Percentiles rank a stretch among this genome's conserved stretches.
phyloP scores from a whole-genome alignment of 2,329 filamentous ascomycete genomes.

The Fusarium domesticum region DNA sequence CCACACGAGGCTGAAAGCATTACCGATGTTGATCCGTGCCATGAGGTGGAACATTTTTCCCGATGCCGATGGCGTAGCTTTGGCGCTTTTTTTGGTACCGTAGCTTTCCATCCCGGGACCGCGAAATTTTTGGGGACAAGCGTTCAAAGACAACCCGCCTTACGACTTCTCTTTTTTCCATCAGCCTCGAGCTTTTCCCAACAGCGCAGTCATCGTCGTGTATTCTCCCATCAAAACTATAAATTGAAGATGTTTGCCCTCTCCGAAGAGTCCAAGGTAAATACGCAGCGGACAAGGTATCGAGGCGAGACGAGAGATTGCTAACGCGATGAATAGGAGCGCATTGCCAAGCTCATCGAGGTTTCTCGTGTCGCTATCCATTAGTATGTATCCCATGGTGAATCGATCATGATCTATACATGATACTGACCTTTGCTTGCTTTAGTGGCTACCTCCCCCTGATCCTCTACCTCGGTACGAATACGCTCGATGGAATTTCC shows the following conservation, averaged over 20 bases:
- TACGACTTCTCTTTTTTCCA: slow-evolving; percentile 13
- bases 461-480: slow-evolving; percentile 89
- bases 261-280: slow-evolving; percentile 97
- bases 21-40: slow-evolving; percentile 33
- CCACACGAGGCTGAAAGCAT: slow-evolving; percentile 13
- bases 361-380: slow-evolving; percentile 90
- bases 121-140: slow-evolving; percentile 27
- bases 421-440: slow-evolving; percentile 35
- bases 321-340: slow-evolving; percentile 63
- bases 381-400: slow-evolving; percentile 62
- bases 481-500: slow-evolving; percentile 16
- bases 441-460: slow-evolving; percentile 88
- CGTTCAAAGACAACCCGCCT: slow-evolving; percentile 8
- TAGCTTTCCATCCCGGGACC: neutral
- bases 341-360: slow-evolving; percentile 95
- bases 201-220: slow-evolving; percentile 1
- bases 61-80: slow-evolving; percentile 11
- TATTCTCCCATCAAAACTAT: neutral
- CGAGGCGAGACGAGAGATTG: slow-evolving; percentile 5
- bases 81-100: neutral
- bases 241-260: slow-evolving; percentile 58
- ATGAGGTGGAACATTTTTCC: slow-evolving; percentile 27
- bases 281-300: no score
- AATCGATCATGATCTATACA: neutral
- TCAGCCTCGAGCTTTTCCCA: slow-evolving; percentile 15